phyloP scores from a whole-genome alignment of 106 monocot species.

The Dendrobium officinale region DNA sequence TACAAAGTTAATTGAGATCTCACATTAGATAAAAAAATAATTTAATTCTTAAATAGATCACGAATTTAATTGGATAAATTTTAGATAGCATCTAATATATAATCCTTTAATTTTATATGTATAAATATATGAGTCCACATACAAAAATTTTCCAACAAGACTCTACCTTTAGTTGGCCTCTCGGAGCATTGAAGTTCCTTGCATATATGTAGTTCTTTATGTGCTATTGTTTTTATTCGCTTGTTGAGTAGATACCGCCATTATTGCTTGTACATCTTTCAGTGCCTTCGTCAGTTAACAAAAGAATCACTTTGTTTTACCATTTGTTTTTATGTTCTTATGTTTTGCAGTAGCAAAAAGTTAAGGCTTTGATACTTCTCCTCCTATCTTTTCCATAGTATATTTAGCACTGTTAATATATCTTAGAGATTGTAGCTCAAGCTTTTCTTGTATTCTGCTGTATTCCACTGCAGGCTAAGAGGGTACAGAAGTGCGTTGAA shows the following conservation, averaged over 20 bases:
- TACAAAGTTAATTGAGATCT: too few species aligned
- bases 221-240: neutral
- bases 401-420: neutral
- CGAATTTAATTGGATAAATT: too few species aligned
- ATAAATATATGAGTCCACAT: too few species aligned
- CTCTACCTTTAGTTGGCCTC: neutral
- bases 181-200: neutral
- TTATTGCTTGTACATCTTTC: neutral
- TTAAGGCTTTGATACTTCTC: neutral
- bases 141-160: neutral
- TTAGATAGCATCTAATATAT: too few species aligned
- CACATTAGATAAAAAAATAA: too few species aligned
- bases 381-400: neutral
- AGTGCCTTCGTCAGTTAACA: neutral
- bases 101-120: too few species aligned
- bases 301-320: neutral
- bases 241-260: neutral
- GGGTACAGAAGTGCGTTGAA: constrained; percentile 80
- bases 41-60: too few species aligned
- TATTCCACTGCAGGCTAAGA: constrained; percentile 43
- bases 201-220: neutral
- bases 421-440: neutral
- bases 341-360: too few species aligned
- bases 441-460: neutral
- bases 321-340: too few species aligned